Base-by-base conservation (phyloP, 352 stramenopile genomes). In the Globisporangium uncinulatum region DNA sequence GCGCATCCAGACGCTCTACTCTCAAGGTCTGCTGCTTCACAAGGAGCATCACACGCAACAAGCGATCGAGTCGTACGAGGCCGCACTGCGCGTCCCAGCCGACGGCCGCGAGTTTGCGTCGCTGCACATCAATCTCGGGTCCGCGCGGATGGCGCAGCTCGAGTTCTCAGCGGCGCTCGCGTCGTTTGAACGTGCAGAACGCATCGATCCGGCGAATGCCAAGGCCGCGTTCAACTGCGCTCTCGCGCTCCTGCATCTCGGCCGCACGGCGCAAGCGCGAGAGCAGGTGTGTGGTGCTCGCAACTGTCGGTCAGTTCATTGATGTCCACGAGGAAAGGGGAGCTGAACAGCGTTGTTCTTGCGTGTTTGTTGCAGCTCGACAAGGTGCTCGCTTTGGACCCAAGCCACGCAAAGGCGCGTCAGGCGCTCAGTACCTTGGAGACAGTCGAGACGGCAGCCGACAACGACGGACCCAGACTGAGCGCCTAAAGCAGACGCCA, bases 81-180 rank as follows among this genome's bases (percentile, higher is more conserved):
- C 62, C 39, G 79, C 73, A 20, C 68, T 89, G 37, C 56, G 39
- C 4, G 43, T 86, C 36, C 57, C 49, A 56, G 50, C 56, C 43
- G 50, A 34, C 6, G 65, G 61, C 5, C 74, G 69, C 3, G 63
- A 76, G 32, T 89, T 86, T 39, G 75, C 79, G 21, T 88, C 81
- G 6, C 51, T 89, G 45, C 70, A 86, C 41, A 69, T 92, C 51
- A 92, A 89, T 59, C 59, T 84, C n/a, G 76, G 76, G 19, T 86
- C 74, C 19, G 81, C 77, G 1, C 59, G 69, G 15, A 74, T 88
- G 62, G 51, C 60, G 7, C 68, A 83, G 55, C 61, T 65, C 20
- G 65, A 72, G 17, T 64, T 68, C 46, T 53, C 47, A 0, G 62
- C 76, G 6, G 81, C 81, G 11, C 57, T 86, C 0, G 57, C 49